phyloP scores from a whole-genome alignment of 495 filamentous ascomycete species.

The Penicillium silybi region DNA sequence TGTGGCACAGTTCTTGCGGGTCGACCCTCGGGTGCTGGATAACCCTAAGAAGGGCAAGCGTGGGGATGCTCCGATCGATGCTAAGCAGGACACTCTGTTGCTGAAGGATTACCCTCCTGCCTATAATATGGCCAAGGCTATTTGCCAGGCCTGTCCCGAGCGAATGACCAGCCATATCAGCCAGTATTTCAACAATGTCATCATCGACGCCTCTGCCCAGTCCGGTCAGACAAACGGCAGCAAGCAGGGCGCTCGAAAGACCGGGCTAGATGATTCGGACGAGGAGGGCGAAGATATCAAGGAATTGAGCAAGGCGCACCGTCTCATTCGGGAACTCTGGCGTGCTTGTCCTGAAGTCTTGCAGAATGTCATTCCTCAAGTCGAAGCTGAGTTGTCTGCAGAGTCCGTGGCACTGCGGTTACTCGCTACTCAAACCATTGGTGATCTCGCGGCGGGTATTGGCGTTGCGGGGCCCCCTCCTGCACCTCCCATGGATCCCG shows the following conservation, averaged over 20 bases:
- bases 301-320: constrained; percentile 85
- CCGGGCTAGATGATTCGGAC: constrained; percentile 63
- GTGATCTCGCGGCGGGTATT: constrained; percentile 88
- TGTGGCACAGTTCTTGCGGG: constrained; percentile 89
- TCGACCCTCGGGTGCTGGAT: constrained; percentile 58
- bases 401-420: constrained; percentile 84
- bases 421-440: constrained; percentile 87
- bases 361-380: constrained; percentile 87
- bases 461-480: constrained; percentile 83
- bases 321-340: constrained; percentile 89
- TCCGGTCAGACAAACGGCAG: constrained; percentile 30
- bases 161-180: constrained; percentile 92
- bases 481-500: constrained; percentile 66
- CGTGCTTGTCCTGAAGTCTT: constrained; percentile 83
- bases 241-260: constrained; percentile 46
- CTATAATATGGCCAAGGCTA: constrained; percentile 91
- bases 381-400: constrained; percentile 87
- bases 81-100: constrained; percentile 73
- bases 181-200: constrained; percentile 96
- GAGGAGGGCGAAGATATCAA: constrained; percentile 83
- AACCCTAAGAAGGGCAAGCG: constrained; percentile 56
- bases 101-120: constrained; percentile 84
- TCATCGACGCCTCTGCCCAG: constrained; percentile 73
- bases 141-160: constrained; percentile 86
- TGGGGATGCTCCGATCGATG: constrained; percentile 53